Conservation (phyloP, 257 asterid genomes). For the Solanum commersonii region DNA sequence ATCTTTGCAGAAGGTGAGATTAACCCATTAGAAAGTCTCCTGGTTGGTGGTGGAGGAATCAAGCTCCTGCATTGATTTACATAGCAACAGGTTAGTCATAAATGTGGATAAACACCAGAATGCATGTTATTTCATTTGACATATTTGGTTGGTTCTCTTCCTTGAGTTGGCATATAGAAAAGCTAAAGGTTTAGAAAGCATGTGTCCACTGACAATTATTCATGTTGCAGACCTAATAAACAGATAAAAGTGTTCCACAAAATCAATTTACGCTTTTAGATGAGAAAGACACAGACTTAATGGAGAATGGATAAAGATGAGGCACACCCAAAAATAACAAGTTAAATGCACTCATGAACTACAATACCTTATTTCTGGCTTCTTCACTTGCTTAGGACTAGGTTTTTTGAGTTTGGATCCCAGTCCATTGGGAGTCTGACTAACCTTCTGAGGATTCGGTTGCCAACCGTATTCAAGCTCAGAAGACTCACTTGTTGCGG, state of each 20-base stretch:
- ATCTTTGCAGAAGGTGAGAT: conserved; percentile 22
- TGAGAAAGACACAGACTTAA: background rate
- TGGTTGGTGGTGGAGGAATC: conserved; percentile 50
- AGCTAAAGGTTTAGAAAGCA: background rate
- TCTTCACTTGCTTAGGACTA: conserved; percentile 35
- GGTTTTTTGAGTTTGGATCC: conserved; percentile 47
- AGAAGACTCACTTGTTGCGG: conserved; percentile 63
- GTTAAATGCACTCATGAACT: background rate
- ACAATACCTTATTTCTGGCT: conserved; percentile 42
- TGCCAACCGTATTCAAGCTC: conserved; percentile 49
- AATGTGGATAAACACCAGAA: background rate
- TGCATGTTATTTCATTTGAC: background rate
- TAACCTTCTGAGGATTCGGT: conserved; percentile 24
- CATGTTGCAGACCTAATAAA: background rate
- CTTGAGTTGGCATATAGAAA: background rate
- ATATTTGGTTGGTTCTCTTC: background rate
- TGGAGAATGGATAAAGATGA: background rate
- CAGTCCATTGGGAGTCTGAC: conserved; percentile 14
- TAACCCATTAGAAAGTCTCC: conserved; percentile 36
- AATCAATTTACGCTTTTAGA: background rate
- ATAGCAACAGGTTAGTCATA: background rate
- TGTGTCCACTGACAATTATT: background rate
- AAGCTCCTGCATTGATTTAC: conserved; percentile 37
- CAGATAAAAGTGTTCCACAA: background rate
- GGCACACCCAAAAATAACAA: background rate